Percentiles rank a stretch among this genome's conserved stretches.
Conservation (phyloP, 2,329 filamentous ascomycete genomes). For the Metarhizium rileyi region DNA sequence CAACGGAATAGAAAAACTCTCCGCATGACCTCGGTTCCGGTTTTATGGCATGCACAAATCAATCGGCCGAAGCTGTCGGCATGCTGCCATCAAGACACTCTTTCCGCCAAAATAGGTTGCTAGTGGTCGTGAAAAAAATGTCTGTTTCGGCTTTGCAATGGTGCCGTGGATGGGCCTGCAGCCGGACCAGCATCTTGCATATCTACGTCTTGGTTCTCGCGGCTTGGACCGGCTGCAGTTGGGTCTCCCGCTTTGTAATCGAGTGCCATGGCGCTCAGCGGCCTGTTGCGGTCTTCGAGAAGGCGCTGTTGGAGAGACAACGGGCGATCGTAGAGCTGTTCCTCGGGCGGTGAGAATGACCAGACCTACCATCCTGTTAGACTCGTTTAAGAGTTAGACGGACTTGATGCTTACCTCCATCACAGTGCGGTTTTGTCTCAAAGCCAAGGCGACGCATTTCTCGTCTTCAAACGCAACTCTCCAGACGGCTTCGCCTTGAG, state of each 20-base stretch:
- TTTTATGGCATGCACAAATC: neutral
- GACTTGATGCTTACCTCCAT: constrained; percentile 74
- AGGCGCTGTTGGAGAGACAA: constrained; percentile 39
- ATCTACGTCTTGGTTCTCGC: constrained; percentile 38
- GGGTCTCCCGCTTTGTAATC: constrained; percentile 29
- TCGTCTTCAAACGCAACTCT: constrained; percentile 96
- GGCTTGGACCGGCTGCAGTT: constrained; percentile 19
- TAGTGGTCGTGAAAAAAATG: constrained; percentile 43
- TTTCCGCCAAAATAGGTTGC: constrained; percentile 1
- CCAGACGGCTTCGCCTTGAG: constrained; percentile 92
- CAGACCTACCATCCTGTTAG: constrained; percentile 54
- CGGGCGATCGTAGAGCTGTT: constrained; percentile 45
- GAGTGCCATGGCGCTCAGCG: constrained; percentile 40
- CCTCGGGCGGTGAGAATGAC: constrained; percentile 85
- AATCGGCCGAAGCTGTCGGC: neutral
- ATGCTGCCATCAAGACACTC: constrained; percentile 7
- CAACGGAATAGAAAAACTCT: constrained; percentile 2
- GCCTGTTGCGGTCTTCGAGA: constrained; percentile 37
- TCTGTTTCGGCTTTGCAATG: constrained; percentile 29
- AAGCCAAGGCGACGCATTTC: constrained; percentile 93
- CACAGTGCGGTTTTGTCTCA: constrained; percentile 73
- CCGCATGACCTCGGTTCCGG: neutral
- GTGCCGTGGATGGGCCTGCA: constrained; percentile 34
- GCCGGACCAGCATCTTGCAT: constrained; percentile 49
- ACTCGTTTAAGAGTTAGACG: neutral